Evolutionary conservation across 1,284 basidiomycete genomes (phyloP).

Genomic region (Sporisorium reilianum): DNA sequence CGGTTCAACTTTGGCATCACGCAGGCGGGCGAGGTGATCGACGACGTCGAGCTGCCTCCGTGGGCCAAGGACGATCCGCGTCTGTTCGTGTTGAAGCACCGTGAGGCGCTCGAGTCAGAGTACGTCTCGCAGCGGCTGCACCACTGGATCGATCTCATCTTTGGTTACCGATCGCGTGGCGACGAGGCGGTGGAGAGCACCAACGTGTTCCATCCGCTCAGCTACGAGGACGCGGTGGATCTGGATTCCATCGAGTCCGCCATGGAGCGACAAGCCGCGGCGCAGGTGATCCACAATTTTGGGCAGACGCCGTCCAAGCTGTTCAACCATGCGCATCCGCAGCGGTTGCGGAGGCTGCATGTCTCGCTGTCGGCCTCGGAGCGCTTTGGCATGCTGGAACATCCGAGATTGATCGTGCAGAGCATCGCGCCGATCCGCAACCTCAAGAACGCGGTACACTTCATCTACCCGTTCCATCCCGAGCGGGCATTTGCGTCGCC

Average conservation of each 20-base stretch:
- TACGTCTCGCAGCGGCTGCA: conserved; percentile 87
- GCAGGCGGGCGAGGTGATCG: conserved; percentile 84
- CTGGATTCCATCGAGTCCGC: conserved; percentile 82
- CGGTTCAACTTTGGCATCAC: conserved; percentile 82
- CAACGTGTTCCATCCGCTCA: conserved; percentile 93
- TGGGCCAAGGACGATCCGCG: conserved; percentile 90
- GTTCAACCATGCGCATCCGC: conserved; percentile 85
- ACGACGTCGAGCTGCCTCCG: conserved; percentile 87
- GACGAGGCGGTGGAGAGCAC: conserved; percentile 73
- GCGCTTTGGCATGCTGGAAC: conserved; percentile 82
- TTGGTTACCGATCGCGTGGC: conserved; percentile 63
- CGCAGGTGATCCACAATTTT: conserved; percentile 95
- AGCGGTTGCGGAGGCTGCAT: conserved; percentile 72
- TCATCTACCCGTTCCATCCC: conserved; percentile 75
- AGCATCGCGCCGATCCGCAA: conserved; percentile 44
- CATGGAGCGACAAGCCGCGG: conserved; percentile 87
- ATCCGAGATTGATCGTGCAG: conserved; percentile 71
- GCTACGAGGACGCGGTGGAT: conserved; percentile 79
- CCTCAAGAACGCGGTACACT: conserved; percentile 71
- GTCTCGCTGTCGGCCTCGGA: conserved; percentile 23
- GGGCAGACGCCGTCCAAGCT: conserved; percentile 72
- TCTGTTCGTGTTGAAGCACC: conserved; percentile 84
- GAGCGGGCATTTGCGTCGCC: conserved; percentile 78
- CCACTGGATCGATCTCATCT: conserved; percentile 86
- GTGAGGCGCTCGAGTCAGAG: conserved; percentile 88